Percentiles rank a stretch among this genome's conserved stretches.
Evolutionary conservation across 805 yeast genomes (phyloP).

Genomic region (Danielia oregonensis): DNA sequence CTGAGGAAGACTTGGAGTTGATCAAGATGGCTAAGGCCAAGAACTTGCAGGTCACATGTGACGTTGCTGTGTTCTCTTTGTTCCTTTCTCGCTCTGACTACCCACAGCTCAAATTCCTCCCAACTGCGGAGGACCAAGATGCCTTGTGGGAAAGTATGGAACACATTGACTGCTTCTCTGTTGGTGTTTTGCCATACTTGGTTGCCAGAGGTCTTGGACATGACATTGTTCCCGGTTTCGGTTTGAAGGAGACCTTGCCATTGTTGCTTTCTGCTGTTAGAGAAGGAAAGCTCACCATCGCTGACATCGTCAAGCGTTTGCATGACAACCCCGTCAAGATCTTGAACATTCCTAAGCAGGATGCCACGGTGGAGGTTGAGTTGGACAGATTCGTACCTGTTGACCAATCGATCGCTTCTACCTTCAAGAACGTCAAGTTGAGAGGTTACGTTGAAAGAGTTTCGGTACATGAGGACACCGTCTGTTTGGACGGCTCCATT

Average conservation of each 20-base stretch:
- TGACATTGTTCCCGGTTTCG: constrained; percentile 65
- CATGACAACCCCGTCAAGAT: constrained; percentile 79
- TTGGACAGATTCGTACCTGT: constrained; percentile 56
- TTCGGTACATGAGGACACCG: constrained; percentile 69
- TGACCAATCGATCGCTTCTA: constrained; percentile 24
- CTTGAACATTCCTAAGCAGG: constrained; percentile 79
- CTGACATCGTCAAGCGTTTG: constrained; percentile 67
- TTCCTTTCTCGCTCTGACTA: constrained; percentile 72
- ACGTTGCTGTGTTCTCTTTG: constrained; percentile 75
- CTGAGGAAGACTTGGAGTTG: constrained; percentile 76
- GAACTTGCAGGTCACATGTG: constrained; percentile 82
- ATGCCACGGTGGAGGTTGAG: constrained; percentile 76
- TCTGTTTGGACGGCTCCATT: constrained; percentile 78
- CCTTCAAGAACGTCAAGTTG: constrained; percentile 48
- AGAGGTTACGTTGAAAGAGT: constrained; percentile 90
- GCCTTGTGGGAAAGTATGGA: constrained; percentile 76
- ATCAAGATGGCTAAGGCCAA: constrained; percentile 83
- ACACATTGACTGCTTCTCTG: constrained; percentile 78
- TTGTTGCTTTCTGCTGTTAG: constrained; percentile 76
- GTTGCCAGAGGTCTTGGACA: constrained; percentile 65
- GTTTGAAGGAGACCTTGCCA: constrained; percentile 78
- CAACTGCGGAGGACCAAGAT: constrained; percentile 74
- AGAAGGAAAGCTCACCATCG: constrained; percentile 65
- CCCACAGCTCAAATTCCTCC: constrained; percentile 69
- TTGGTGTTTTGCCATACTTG: constrained; percentile 74